Conservation (phyloP, 805 yeast genomes). For the Wickerhamomyces subpelliculosus region DNA sequence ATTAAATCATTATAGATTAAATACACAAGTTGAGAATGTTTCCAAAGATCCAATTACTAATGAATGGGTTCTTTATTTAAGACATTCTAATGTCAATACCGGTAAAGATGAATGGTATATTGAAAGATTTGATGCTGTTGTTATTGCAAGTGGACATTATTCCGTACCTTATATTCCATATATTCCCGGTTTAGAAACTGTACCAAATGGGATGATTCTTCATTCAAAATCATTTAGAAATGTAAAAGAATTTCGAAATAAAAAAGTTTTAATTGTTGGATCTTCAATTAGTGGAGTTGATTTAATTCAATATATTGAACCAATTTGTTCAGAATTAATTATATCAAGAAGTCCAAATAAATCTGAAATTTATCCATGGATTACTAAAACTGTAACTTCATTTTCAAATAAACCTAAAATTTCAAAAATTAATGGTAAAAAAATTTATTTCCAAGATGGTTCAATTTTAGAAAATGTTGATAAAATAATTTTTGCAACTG, state of each 20-base stretch:
- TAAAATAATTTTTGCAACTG: slow-evolving; percentile 32
- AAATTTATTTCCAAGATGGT: slow-evolving; percentile 28
- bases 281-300: slow-evolving; percentile 36
- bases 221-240: slow-evolving; percentile 46
- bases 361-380: slow-evolving; percentile 40
- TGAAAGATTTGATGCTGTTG: slow-evolving; percentile 46
- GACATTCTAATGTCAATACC: slow-evolving; percentile 11
- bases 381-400: slow-evolving; percentile 31
- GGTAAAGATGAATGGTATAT: slow-evolving; percentile 32
- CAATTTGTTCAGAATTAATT: slow-evolving; percentile 36
- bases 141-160: slow-evolving; percentile 54
- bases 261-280: slow-evolving; percentile 36
- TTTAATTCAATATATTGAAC: slow-evolving; percentile 34
- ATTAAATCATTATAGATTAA: slow-evolving; percentile 26
- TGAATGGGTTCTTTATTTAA: slow-evolving; percentile 31
- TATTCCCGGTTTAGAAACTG: slow-evolving; percentile 35
- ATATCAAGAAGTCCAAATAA: slow-evolving; percentile 67
- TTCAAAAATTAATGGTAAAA: slow-evolving; percentile 19
- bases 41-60: slow-evolving; percentile 23
- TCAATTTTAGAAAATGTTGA: slow-evolving; percentile 27
- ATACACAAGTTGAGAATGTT: slow-evolving; percentile 32
- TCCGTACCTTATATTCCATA: slow-evolving; percentile 49
- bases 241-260: slow-evolving; percentile 31
- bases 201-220: slow-evolving; percentile 33
- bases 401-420: slow-evolving; percentile 25